Conservation (phyloP, 371 early-diverging fungal genomes). For the Parasitella parasitica region DNA sequence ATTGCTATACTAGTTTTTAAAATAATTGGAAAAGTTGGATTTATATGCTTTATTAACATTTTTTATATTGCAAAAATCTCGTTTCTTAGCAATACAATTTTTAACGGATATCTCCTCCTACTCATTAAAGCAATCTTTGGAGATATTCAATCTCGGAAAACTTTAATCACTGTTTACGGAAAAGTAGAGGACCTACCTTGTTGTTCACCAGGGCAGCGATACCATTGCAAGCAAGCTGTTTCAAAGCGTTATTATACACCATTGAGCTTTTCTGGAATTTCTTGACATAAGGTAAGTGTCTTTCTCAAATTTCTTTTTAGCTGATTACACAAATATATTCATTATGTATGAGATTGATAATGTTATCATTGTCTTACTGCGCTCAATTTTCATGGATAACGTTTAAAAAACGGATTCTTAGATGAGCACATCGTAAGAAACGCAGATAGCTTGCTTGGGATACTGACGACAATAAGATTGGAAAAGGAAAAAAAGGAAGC, state of each 20-base stretch:
- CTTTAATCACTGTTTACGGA: constrained; percentile 93
- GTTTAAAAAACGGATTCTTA: constrained; percentile 89
- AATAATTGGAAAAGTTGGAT: too few species aligned
- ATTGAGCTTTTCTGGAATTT: constrained; percentile 86
- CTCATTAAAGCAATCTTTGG: too few species aligned
- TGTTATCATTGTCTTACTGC: constrained; percentile 59
- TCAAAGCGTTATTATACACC: constrained; percentile 85
- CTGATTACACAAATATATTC: constrained; percentile 91
- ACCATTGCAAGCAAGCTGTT: constrained; percentile 97
- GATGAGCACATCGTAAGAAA: too few species aligned
- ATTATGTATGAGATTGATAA: constrained; percentile 62
- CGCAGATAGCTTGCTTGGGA: constrained; percentile 13
- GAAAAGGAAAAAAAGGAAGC: not conserved
- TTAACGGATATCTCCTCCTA: too few species aligned
- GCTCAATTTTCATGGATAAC: constrained; percentile 71
- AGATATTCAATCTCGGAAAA: constrained; percentile 76
- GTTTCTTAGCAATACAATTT: too few species aligned
- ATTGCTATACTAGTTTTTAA: too few species aligned
- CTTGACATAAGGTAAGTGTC: constrained; percentile 87
- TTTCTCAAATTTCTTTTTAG: constrained; percentile 98
- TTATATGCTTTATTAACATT: too few species aligned
- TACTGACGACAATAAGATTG: not conserved
- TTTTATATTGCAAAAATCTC: too few species aligned
- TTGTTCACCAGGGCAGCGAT: constrained; percentile 90
- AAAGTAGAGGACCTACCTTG: constrained; percentile 91